Base-by-base conservation (phyloP, 768 basidiomycete species). In the Russula foetens region DNA sequence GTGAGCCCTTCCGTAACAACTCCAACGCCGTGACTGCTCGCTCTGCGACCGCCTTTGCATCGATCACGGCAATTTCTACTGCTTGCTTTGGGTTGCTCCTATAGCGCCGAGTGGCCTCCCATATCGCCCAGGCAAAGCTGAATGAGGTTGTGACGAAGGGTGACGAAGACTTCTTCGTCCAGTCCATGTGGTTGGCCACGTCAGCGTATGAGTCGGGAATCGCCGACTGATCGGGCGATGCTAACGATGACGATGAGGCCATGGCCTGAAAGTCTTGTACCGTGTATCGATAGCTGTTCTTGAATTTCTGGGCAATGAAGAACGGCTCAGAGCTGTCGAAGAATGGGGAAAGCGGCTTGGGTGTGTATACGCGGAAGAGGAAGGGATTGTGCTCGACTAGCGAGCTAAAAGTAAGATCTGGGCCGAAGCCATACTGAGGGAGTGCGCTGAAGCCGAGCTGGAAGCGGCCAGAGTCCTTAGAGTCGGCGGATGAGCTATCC, bases 331-430 rank as follows among this genome's bases (percentile, higher is more conserved):
- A 73, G 41, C 76, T 73, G 68, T 83, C 81, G 67, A 76, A 73
- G 65, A 79, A 78, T 21, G 71, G 79, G 1, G 81, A 80, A 45
- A 73, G 77, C 58, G 79, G 77, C 68, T 83, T 87, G 29, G 88
- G 88, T 38, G 88, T 89, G 69, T 90, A 84, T 15, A 91, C 82
- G 45, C 89, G 86, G 75, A 87, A 91, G 67, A 91, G 79, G 72
- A 88, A 90, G 35, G 80, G 83, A 69, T 90, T 90, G 56, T 78
- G 75, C 55, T 79, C 74, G 64, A 85, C 72, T 46, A 91, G 80
- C 38, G 72, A 74, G 54, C 81, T 79, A 69, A 90, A 90, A 45
- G 82, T 75, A 69, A 79, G 72, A 64, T 85, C 81, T 45, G 80
- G 69, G 45, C 83, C 80, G 69, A 89, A 90, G 54, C 88, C 88